Percentiles rank a stretch among this genome's conserved stretches.
Evolutionary conservation across 2,329 filamentous ascomycete species (phyloP).

Genomic region (Graphiopsis chlorocephala): DNA sequence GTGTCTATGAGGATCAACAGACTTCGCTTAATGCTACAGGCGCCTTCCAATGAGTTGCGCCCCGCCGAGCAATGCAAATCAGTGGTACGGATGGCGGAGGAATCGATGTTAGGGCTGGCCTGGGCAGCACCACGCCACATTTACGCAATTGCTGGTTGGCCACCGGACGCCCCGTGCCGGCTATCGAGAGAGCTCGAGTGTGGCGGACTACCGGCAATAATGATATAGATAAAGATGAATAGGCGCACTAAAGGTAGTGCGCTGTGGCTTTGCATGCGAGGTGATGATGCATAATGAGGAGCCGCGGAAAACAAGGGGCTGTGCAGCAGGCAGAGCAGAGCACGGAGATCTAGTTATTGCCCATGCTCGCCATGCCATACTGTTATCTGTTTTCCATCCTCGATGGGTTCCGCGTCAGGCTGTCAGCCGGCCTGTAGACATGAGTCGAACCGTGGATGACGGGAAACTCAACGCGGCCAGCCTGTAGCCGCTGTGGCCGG

Average conservation of each 20-base stretch:
- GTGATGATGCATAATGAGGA: not conserved
- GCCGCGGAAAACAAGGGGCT: not conserved
- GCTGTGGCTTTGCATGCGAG: not conserved
- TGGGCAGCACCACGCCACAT: not conserved
- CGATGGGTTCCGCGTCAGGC: not conserved
- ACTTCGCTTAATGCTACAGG: not conserved
- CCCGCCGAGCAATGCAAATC: not conserved
- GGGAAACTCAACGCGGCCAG: not conserved
- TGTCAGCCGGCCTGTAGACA: constrained; percentile 1
- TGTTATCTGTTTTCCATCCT: not conserved
- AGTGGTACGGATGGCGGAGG: not conserved
- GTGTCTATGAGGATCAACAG: constrained; percentile 14
- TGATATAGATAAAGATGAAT: not conserved
- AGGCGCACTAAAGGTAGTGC: constrained; percentile 5
- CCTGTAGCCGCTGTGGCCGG: not conserved
- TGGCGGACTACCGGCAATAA: not conserved
- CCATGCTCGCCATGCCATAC: not conserved
- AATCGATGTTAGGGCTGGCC: not conserved
- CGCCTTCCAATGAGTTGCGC: constrained; percentile 11
- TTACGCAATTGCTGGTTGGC: constrained; percentile 11
- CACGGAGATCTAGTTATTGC: not conserved
- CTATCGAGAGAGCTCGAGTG: constrained; percentile 2
- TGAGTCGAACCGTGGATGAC: not conserved
- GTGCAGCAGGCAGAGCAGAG: not conserved
- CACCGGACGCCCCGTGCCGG: constrained; percentile 11